Conservation (phyloP, 139 green algal genomes). For the Spirogloea muscicola region DNA sequence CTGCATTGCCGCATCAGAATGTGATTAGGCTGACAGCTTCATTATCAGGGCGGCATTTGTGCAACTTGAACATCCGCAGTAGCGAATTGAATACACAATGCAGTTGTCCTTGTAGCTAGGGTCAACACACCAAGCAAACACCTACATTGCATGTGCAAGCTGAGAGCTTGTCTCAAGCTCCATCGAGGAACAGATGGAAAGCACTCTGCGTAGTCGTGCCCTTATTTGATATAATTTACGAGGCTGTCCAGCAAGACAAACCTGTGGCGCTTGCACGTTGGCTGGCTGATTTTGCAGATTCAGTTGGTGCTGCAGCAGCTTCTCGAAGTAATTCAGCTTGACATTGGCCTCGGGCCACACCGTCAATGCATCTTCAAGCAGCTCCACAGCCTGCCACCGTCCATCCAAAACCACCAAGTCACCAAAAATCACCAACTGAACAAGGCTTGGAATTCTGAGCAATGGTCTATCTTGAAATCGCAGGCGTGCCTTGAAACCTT, state of each 20-base stretch:
- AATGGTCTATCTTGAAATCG: too few relatives aligned
- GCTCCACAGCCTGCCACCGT: constrained; percentile 18
- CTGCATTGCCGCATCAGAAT: neutral
- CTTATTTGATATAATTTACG: neutral
- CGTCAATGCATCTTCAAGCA: constrained; percentile 44
- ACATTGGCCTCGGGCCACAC: constrained; percentile 58
- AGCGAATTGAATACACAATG: neutral
- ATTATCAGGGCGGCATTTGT: neutral
- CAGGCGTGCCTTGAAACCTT: too few relatives aligned
- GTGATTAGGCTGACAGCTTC: neutral
- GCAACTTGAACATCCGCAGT: neutral
- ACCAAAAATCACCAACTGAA: too few relatives aligned
- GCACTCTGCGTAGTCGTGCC: neutral
- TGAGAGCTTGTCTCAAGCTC: too few relatives aligned
- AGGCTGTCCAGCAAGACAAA: neutral
- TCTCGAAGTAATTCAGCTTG: constrained; percentile 76
- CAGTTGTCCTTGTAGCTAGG: neutral
- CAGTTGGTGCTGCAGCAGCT: constrained; percentile 34
- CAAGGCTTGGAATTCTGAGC: too few relatives aligned
- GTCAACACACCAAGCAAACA: neutral
- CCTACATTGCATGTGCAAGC: too few relatives aligned
- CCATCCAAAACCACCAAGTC: too few relatives aligned
- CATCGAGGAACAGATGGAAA: neutral
- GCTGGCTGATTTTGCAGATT: constrained; percentile 14
- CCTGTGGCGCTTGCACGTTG: constrained; percentile 16